Conservation (phyloP, 768 basidiomycete species). For the Kwoniella sp. region DNA sequence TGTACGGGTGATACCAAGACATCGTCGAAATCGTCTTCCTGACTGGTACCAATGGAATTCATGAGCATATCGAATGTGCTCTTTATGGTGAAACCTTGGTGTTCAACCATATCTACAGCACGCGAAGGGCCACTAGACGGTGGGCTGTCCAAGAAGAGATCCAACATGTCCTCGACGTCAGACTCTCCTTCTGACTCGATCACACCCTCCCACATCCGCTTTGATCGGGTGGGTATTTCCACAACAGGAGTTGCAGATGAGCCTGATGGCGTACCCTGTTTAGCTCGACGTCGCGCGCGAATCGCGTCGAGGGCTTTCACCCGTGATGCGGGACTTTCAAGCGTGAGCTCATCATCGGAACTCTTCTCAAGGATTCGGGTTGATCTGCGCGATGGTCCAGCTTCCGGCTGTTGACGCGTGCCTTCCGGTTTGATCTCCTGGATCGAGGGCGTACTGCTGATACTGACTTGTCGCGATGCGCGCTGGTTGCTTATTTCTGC, state of each 20-base stretch:
- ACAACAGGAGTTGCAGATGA: constrained; percentile 5
- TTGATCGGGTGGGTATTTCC: constrained; percentile 21
- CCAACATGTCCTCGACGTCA: constrained; percentile 25
- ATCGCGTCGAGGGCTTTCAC: background rate
- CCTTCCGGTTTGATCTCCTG: constrained; percentile 11
- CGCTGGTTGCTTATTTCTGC: background rate
- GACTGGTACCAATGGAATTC: background rate
- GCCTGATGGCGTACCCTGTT: background rate
- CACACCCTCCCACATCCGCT: constrained; percentile 2
- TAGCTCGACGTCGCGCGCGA: background rate
- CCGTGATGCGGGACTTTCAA: background rate
- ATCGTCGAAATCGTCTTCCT: background rate
- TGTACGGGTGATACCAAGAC: constrained; percentile 5
- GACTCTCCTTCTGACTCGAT: constrained; percentile 19
- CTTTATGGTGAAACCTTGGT: constrained; percentile 12
- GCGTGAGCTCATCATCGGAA: background rate
- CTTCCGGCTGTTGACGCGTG: background rate
- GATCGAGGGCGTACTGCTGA: constrained; percentile 13
- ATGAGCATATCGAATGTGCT: background rate
- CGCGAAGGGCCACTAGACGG: constrained; percentile 18
- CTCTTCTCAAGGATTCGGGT: background rate
- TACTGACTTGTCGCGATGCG: background rate
- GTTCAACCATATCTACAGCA: constrained; percentile 12
- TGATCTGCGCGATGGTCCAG: background rate
- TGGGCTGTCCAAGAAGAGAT: constrained; percentile 1